A percentile compares a stretch with the other conserved stretches of the same genome.
These are phyloP conservation scores for Suillus subalutaceus DNA, from an alignment of 768 basidiomycete genomes.

Conservation along the genomic window DNA sequence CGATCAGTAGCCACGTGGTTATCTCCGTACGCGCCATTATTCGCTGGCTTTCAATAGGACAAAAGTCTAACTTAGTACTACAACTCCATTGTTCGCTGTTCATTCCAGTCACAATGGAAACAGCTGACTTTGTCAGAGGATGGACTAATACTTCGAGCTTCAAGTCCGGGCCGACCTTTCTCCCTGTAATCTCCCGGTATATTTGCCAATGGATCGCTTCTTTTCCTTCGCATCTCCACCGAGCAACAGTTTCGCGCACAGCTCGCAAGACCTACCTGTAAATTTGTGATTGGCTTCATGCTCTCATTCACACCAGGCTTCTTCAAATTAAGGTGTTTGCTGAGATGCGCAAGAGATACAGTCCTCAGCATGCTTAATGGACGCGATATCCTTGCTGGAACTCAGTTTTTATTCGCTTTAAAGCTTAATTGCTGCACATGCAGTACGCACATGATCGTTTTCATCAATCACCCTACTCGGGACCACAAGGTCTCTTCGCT, in stretches of 20 bases:
- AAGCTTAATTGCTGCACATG: not conserved
- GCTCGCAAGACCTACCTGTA: not conserved
- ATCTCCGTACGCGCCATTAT: not conserved
- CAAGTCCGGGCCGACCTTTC: not conserved
- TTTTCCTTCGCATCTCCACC: not conserved
- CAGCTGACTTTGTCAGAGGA: not conserved
- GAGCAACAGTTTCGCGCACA: not conserved
- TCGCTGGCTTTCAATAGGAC: not conserved
- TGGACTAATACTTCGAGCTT: not conserved
- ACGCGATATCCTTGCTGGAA: not conserved
- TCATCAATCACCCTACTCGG: not conserved
- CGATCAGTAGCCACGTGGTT: conserved; percentile 6
- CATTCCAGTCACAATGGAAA: not conserved
- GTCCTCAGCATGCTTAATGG: not conserved
- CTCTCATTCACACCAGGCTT: not conserved
- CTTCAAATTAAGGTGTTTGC: not conserved
- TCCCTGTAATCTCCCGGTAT: not conserved
- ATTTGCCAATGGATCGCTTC: not conserved
- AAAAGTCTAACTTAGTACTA: no score
- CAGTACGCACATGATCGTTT: not conserved
- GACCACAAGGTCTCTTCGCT: not conserved
- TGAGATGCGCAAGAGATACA: not conserved
- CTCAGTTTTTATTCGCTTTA: not conserved
- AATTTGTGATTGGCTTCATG: not conserved
- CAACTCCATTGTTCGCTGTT: not conserved